phyloP scores from a whole-genome alignment of 1,284 basidiomycete genomes.

The Melampsora americana region DNA sequence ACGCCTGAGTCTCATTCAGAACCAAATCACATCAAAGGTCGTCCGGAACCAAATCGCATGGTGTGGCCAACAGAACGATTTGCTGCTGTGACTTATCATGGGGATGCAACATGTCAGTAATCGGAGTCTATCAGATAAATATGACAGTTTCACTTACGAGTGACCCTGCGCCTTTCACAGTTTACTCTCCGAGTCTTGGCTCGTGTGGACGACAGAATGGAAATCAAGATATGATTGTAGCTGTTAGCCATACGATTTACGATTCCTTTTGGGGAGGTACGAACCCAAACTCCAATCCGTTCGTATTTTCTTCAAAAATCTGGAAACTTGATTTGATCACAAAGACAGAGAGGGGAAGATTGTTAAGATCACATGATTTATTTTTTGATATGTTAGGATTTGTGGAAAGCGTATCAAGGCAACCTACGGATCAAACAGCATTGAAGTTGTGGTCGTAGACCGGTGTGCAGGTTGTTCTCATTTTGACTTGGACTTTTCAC shows the following conservation, averaged over 20 bases:
- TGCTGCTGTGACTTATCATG: neutral
- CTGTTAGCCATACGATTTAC: constrained; percentile 63
- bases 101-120: constrained; percentile 6
- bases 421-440: constrained; percentile 56
- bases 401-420: constrained; percentile 33
- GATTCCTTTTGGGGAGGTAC: constrained; percentile 60
- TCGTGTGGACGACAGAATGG: constrained; percentile 66
- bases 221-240: constrained; percentile 62
- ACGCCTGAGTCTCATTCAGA: too few species aligned
- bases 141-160: neutral
- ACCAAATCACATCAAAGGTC: neutral
- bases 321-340: too few species aligned
- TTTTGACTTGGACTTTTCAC: constrained; percentile 60
- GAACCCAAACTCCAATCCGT: constrained; percentile 66
- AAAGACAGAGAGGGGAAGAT: too few species aligned
- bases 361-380: too few species aligned
- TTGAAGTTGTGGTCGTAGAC: constrained; percentile 62
- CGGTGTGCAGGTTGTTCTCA: constrained; percentile 62
- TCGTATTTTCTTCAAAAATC: neutral
- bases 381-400: constrained; percentile 8
- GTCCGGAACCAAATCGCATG: neutral
- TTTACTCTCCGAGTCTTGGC: constrained; percentile 63
- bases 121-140: neutral
- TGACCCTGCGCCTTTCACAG: neutral
- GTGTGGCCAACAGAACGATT: neutral